Evolutionary conservation across 257 asterid genomes (phyloP).

Genomic region (Agastache rugosa): DNA sequence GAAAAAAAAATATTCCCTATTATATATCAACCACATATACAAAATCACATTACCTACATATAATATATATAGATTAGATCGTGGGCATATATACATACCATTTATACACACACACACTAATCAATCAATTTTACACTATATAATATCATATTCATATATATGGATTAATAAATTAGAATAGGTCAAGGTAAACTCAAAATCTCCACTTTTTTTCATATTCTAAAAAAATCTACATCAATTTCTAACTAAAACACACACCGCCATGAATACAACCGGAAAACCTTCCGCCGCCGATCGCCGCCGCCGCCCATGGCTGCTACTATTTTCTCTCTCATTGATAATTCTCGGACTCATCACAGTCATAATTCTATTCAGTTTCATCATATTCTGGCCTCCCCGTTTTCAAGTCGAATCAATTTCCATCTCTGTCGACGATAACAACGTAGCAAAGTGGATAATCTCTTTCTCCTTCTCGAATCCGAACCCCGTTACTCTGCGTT

Average conservation of each 20-base stretch:
- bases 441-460: neutral
- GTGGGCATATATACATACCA: no score
- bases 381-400: neutral
- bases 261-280: neutral
- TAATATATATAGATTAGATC: no score
- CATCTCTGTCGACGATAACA: neutral
- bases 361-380: neutral
- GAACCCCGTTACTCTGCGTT: neutral
- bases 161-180: no score
- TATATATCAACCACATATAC: no score
- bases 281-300: neutral
- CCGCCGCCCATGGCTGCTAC: constrained; percentile 5
- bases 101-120: no score
- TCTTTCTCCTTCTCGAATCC: neutral
- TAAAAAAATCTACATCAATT: neutral
- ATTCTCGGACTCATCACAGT: neutral
- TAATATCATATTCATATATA: no score
- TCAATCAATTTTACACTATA: no score
- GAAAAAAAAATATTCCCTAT: no score
- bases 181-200: neutral
- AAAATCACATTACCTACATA: no score
- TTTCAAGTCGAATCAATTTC: neutral
- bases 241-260: neutral
- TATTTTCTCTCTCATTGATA: neutral
- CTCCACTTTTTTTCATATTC: no score